A percentile compares a stretch with the other conserved stretches of the same genome.
Conservation (phyloP, 192 early-diverging fungal genomes). For the Coemansia pectinata region DNA sequence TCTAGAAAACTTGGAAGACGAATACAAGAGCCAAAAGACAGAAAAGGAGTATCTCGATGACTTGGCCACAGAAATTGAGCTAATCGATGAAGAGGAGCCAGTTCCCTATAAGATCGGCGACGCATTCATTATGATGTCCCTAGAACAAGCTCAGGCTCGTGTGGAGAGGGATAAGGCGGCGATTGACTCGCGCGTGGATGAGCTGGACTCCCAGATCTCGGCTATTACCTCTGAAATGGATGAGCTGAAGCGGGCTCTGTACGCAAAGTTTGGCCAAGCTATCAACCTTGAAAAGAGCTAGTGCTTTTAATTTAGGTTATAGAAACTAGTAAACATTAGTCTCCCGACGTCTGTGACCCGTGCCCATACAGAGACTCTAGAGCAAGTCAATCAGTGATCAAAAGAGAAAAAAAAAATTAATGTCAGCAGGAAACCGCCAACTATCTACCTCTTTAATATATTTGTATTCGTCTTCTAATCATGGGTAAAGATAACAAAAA, state of each 20-base stretch:
- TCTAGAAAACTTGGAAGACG: slow-evolving; percentile 75
- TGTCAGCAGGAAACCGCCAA: not conserved
- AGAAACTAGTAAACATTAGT: too few relatives aligned
- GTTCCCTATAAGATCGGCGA: slow-evolving; percentile 88
- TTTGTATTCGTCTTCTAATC: not conserved
- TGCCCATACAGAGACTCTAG: too few relatives aligned
- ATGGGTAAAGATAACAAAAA: slow-evolving; percentile 3
- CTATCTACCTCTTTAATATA: not conserved
- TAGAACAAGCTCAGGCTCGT: slow-evolving; percentile 73
- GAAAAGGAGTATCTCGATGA: slow-evolving; percentile 96
- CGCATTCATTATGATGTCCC: slow-evolving; percentile 73
- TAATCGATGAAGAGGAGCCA: slow-evolving; percentile 85
- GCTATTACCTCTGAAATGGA: slow-evolving; percentile 73
- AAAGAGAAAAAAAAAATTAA: not conserved
- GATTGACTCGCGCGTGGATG: slow-evolving; percentile 64
- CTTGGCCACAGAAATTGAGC: slow-evolving; percentile 86
- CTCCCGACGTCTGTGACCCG: too few relatives aligned
- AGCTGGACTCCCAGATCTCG: slow-evolving; percentile 65
- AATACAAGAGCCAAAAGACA: slow-evolving; percentile 78
- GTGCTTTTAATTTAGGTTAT: not conserved
- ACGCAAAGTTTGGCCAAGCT: slow-evolving; percentile 90
- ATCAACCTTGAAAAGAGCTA: slow-evolving; percentile 93
- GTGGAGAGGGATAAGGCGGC: slow-evolving; percentile 65
- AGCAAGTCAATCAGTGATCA: too few relatives aligned
- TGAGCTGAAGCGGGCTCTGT: slow-evolving; percentile 81